phyloP scores from a whole-genome alignment of 345 rosid species.

The Boechera divaricarpa region DNA sequence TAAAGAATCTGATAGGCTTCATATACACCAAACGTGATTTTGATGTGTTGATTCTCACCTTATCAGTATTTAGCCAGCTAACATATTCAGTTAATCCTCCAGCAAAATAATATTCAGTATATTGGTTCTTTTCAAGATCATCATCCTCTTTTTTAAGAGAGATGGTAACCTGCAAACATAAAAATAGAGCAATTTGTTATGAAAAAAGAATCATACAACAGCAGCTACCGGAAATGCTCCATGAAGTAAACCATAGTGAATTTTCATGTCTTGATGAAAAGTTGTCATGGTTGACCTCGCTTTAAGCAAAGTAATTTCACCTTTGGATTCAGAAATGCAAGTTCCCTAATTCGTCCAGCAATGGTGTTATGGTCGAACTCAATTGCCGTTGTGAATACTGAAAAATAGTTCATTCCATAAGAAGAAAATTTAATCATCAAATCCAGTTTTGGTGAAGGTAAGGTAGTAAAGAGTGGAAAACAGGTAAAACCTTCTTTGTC shows the following conservation, averaged over 20 bases:
- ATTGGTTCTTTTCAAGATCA: constrained; percentile 66
- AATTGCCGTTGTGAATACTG: constrained; percentile 90
- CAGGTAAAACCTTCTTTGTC: constrained; percentile 78
- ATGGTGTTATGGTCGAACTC: constrained; percentile 87
- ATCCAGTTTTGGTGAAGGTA: constrained; percentile 17
- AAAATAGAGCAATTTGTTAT: constrained; percentile 19
- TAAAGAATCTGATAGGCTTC: constrained; percentile 4
- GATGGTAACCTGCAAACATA: constrained; percentile 70
- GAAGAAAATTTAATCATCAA: constrained; percentile 31
- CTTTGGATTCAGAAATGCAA: constrained; percentile 94
- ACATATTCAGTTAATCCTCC: constrained; percentile 96
- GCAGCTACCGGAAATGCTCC: constrained; percentile 25
- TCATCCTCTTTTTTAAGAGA: constrained; percentile 61
- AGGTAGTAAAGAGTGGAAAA: constrained; percentile 31
- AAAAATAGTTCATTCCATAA: constrained; percentile 23
- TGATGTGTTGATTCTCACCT: constrained; percentile 53
- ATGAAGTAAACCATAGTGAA: constrained; percentile 19
- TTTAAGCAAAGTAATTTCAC: constrained; percentile 46
- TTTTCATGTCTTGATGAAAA: constrained; percentile 17
- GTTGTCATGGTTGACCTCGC: constrained; percentile 10
- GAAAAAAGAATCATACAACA: constrained; percentile 13
- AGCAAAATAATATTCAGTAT: constrained; percentile 70
- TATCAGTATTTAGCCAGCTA: constrained; percentile 86
- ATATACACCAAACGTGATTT: constrained; percentile 7
- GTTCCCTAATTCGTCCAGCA: constrained; percentile 92